Evolutionary conservation across 139 green algal species (phyloP), one percentile per base, ranked within the genome.

Genomic region (Coelastrella sp.): DNA sequence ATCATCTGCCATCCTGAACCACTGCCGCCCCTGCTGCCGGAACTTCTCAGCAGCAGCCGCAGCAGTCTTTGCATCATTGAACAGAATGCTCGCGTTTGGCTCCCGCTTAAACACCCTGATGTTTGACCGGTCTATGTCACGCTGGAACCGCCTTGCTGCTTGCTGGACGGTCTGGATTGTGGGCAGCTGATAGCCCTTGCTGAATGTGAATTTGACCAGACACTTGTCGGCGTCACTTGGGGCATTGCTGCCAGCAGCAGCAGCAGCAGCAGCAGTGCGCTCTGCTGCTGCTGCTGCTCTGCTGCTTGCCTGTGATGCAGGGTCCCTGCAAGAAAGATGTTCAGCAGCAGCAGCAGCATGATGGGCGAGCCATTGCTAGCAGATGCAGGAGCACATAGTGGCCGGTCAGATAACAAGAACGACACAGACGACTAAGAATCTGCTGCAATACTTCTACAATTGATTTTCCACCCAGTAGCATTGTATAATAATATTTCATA

Each of bases 261-360:
- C 79, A 68, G 57, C 17, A 70, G 79, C 19, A 56, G 74, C 74
- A 83, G 78, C 78, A 83, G 49, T 12, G 59, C 25, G 79, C 4
- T 35, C 58, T 85, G 56, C 79, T 85, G 78, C 49, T 88, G 82
- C 82, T 87, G 82, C 82, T 87, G 82, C 22, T 12, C 25, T 87
- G 82, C 19, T n/a, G 17, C 14, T 22, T n/a, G 80, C 7, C 11
- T 82, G 7, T 1, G 80, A 60, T 70, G 68, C 68, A 76, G 17
- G n/a, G 0, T 27, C 68, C 68, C 19, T n/a, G 19, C 68, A 27
- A 24, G 17, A 49, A 49, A 49, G 3, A 49, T 49, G 35, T 49
- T 1, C 35, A 49, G 35, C 35, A 49, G 35, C 35, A 49, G 35
- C 35, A 49, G 35, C 35, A 49, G 35, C 35, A 49, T 49, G 35